Base-by-base conservation (phyloP, 345 rosid species). In the Pistacia vera region DNA sequence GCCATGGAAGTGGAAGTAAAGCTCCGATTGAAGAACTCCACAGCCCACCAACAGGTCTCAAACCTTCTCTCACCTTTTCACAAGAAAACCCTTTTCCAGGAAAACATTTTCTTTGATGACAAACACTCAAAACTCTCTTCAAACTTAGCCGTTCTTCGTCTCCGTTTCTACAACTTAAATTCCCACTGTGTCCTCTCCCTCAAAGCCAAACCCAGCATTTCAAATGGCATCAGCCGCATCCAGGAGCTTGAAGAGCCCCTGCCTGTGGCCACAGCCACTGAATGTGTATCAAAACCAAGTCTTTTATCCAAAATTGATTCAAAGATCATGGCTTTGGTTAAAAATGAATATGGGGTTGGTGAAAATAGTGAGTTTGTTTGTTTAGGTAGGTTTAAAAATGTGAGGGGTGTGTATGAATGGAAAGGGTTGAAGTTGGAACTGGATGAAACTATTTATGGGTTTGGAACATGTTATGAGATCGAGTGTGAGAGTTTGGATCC, bases 401-500 rank as follows among this genome's bases (percentile, higher is more conserved):
- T 86, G 74, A 79, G 93, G 72, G 87, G 83, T 12, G 88, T 89
- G n/a, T 89, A 88, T 67, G 85, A 84, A 10, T 89, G 93, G 95
- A 83, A 70, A 80, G 92, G 90, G 56, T 70, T 88, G 81, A 89
- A 84, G 68, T 55, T 91, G 81, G 93, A 91, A 81, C 73, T 91
- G 41, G 95, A 91, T 66, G 93, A 89, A 86, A 88, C 88, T 3
- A 69, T 73, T 69, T 89, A 77, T 41, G 85, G 75, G 55, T 91
- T 91, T 68, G 91, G 91, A 46, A 85, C 83, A 9, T 75, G 86
- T 73, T 91, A 86, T 44, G 95, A 91, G 88, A 73, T 91, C 54
- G 95, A 91, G 77, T 91, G 95, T 66, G 95, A 91, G 85, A 88
- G 79, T 13, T 57, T 5, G n/a, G 88, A 89, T 68, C 95, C 95